Conservation (phyloP, 305 asterid genomes). For the Fraxinus angustifolia region DNA sequence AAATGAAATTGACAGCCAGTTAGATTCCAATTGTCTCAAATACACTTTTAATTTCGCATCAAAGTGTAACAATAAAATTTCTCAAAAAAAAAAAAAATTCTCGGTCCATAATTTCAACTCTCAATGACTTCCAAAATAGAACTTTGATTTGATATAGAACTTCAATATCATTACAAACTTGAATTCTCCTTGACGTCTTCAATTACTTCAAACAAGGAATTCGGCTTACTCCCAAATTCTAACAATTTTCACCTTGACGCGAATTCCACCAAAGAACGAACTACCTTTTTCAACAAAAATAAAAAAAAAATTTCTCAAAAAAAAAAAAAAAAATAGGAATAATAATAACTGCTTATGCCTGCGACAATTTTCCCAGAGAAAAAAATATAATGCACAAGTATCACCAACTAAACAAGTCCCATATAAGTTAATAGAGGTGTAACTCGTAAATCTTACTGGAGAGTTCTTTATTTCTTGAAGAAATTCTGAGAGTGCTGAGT, state of each 20-base stretch:
- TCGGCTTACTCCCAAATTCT: no score
- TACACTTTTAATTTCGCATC: background rate
- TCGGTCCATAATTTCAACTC: no score
- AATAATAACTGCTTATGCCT: background rate
- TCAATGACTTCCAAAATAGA: no score
- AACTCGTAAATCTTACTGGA: constrained; percentile 65
- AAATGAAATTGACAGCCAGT: background rate
- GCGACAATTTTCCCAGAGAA: background rate
- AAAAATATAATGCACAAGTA: constrained; percentile 1
- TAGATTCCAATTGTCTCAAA: background rate
- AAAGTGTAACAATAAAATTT: background rate
- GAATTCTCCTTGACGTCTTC: no score
- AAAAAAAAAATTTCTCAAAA: background rate
- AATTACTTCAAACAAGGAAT: no score
- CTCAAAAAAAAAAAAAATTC: background rate
- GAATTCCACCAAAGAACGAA: no score
- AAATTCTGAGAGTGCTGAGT: constrained; percentile 98
- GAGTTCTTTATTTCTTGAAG: constrained; percentile 98
- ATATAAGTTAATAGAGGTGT: background rate
- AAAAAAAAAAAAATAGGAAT: background rate
- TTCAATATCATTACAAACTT: no score
- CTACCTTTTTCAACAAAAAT: no score
- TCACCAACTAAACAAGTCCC: constrained; percentile 9
- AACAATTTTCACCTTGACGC: no score
- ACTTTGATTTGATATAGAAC: no score